Percentiles rank a stretch among this genome's conserved stretches.
Evolutionary conservation across 495 filamentous ascomycete species (phyloP).

Genomic region (Haplographium delicatum): DNA sequence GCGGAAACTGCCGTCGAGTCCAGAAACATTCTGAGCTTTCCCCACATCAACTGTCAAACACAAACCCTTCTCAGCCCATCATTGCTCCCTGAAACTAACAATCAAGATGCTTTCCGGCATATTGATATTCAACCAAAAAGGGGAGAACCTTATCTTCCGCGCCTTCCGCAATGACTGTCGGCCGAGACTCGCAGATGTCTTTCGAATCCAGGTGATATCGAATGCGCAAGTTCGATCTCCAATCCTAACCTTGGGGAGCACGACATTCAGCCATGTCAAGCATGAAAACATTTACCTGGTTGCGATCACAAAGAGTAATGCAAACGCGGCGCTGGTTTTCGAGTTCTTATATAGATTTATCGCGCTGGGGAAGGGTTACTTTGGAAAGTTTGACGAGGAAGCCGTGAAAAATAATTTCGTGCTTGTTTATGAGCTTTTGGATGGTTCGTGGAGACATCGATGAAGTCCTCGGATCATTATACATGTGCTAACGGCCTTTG

Average conservation of each 20-base stretch:
- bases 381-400: slow-evolving; percentile 99
- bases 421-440: slow-evolving; percentile 93
- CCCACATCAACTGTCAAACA: slow-evolving; percentile 5
- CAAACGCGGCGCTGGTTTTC: slow-evolving; percentile 97
- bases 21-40: slow-evolving; percentile 1
- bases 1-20: background rate
- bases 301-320: slow-evolving; percentile 97
- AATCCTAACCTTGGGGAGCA: slow-evolving; percentile 94
- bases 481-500: slow-evolving; percentile 7
- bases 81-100: background rate
- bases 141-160: slow-evolving; percentile 98
- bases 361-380: slow-evolving; percentile 87
- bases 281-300: slow-evolving; percentile 99
- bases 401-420: slow-evolving; percentile 99
- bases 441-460: slow-evolving; percentile 56
- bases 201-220: slow-evolving; percentile 99
- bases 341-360: slow-evolving; percentile 96
- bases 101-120: slow-evolving; percentile 91
- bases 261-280: slow-evolving; percentile 98
- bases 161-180: slow-evolving; percentile 97
- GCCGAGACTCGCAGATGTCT: slow-evolving; percentile 94
- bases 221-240: slow-evolving; percentile 97
- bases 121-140: slow-evolving; percentile 98
- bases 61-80: background rate
- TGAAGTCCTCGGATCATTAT: background rate